Evolutionary conservation across 2,329 filamentous ascomycete species (phyloP), one percentile per base, ranked within the genome.

Genomic region (Colletotrichum tropicale): DNA sequence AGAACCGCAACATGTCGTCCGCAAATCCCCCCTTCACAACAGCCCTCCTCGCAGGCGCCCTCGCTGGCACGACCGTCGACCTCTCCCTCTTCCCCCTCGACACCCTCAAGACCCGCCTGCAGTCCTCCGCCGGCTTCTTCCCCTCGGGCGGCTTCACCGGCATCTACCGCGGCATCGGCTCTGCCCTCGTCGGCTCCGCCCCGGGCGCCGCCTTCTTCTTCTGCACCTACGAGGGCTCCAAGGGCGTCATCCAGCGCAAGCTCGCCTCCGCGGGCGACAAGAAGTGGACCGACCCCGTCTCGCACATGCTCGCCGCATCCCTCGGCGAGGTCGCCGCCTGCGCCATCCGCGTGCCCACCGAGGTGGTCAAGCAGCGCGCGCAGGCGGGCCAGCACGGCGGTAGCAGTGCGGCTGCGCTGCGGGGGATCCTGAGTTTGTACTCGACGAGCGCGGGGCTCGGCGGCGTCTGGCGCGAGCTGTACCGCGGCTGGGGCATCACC

Each of bases 161-260:
- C 77, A 95, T 98, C 80, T 99, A 99, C 88, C 94, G 95, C 61
- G 97, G 97, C 83, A 92, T 99, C 18, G 97, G 96, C 65, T 95
- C 93, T 74, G 96, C 96, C 1, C 89, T 98, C 66, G 93, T 98
- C 74, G 97, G 98, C 34, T 98, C 95, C 62, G 96, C 97, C 0
- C 97, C 97, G 0, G 95, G 96, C 71, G 97, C 98, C 2, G 96
- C 97, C 58, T 94, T 98, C 82, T 99, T 99, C 92, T 99, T 99
- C 91, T 94, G 95, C 83, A 97, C 95, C 68, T 98, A 98, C 88
- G 96, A 98, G 86, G 89, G 90, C 68, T 88, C 93, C 66, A 98
- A 96, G 84, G 81, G 84, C 26, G 80, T 89, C 38, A 85, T 93
- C 65, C 83, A 84, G 70, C 77, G 64, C 79, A 81, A 76, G 55